Base-by-base conservation (phyloP, 1,284 basidiomycete genomes). In the Rhodofomes roseus region DNA sequence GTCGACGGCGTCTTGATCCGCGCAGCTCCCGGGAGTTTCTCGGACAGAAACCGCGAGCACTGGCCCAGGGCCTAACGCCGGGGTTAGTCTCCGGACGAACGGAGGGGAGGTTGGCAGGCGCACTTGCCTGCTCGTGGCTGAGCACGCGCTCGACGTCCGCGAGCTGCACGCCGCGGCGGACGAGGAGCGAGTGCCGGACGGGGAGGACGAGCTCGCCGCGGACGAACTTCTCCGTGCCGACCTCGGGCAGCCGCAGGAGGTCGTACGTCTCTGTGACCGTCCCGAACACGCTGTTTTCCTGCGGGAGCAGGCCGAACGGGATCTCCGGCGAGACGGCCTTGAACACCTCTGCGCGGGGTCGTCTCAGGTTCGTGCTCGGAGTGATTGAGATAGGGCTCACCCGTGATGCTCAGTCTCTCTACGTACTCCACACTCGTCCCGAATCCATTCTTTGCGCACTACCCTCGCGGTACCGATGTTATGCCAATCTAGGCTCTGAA, bases 221-320 rank as follows among this genome's bases (percentile, higher is more conserved):
- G 27, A 92, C 74, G 65, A 83, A 86, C 16, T 71, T 74, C 1
- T 71, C 67, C 51, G 67, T 62, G 11, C 81, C 82, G 39, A 77
- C 65, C 20, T 72, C 66, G 23, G 76, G 66, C 23, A 62, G 63
- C 36, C 86, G 82, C 41, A 92, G 73, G 31, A 75, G 66, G 67
- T 91, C 85, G 64, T 89, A 90, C 3, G 89, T 88, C 70, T 92
- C 90, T 18, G 83, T 73, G 8, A 92, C 90, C n/a, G 76, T 76
- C 11, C 90, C 90, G 65, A 85, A 87, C 37, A 84, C 87, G 25
- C 84, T 84, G 66, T 92, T 92, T 72, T 92, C 90, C 69, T 89
- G 86, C 16, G 90, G 90, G 22, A 92, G 76, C 11, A 92, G 76
- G 22, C 80, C 89, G 52, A 84, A 59, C 68, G 78, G 60, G 70